Evolutionary conservation across 768 basidiomycete genomes (phyloP), one percentile per base, ranked within the genome.

Genomic region (Royoungia palumana): DNA sequence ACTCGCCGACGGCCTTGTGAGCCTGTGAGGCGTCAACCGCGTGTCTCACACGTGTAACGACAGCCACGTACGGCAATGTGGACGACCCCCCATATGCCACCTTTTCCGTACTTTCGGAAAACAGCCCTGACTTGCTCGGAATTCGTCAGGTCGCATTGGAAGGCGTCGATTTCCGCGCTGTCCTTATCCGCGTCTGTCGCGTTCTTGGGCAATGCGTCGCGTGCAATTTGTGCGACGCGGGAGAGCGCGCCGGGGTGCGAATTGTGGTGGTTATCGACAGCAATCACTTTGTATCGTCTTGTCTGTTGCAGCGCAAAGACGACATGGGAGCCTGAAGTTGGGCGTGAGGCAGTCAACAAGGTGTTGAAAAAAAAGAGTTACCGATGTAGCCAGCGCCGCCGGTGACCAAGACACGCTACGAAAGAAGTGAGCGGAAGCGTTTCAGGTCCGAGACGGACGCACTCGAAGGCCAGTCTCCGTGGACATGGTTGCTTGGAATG

Each of bases 1-100:
- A 94, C 70, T 99, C 96, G 36, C 96, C 96, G 41, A 99, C 96
- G 17, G 94, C 93, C 75, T 99, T 99, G 75, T 89, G 85, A 5
- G 96, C 96, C 91, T 94, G 60, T 16, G 28, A 53, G 49, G 50
- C 10, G 36, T 45, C 30, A 41, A 20, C 22, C 20, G 25, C 14
- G 36, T 24, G 36, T 16, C 17, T 20, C 32, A 36, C 46, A 14
- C 40, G 19, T 43, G 20, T 35, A 30, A 6, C 35, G 16, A 20
- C 19, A 46, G 35, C 49, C 5, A 79, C 87, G 64, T 59, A 93
- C 91, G 19, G 95, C 96, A 48, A 99, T 81, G 68, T 98, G 96
- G 46, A 99, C 75, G 20, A 97, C 92, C 43, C 94, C 96, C 90
- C 93, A 97, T 54, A 99, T 89, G 4, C 90, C 90, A 17, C 89